These are phyloP conservation scores for Cerrena zonata DNA, from an alignment of 1,284 basidiomycete genomes.

Conservation along the genomic window DNA sequence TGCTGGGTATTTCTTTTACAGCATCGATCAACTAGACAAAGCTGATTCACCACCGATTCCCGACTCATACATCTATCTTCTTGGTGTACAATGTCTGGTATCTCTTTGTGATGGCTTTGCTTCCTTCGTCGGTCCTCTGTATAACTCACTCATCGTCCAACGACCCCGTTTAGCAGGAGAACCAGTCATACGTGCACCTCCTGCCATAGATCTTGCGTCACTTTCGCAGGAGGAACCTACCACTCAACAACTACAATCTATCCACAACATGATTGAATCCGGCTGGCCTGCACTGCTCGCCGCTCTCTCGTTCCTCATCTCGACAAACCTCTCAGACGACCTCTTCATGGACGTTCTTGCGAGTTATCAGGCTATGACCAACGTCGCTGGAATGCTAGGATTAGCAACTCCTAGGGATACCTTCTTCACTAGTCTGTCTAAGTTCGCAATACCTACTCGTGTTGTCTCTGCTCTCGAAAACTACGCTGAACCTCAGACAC, in stretches of 20 bases:
- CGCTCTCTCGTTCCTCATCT: constrained; percentile 81
- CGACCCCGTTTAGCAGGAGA: constrained; percentile 63
- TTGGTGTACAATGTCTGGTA: constrained; percentile 83
- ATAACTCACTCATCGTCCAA: constrained; percentile 62
- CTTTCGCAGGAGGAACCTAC: constrained; percentile 55
- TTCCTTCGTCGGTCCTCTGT: constrained; percentile 63
- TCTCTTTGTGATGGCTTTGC: constrained; percentile 87
- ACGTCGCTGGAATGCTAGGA: constrained; percentile 83
- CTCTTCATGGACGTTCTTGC: constrained; percentile 81
- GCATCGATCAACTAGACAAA: constrained; percentile 95
- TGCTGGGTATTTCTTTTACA: too few species aligned
- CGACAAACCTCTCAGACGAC: constrained; percentile 83
- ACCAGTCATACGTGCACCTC: constrained; percentile 63
- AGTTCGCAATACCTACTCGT: constrained; percentile 81
- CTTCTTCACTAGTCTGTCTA: constrained; percentile 81
- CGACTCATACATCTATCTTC: constrained; percentile 86
- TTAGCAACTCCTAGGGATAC: constrained; percentile 87
- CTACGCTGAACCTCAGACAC: constrained; percentile 56
- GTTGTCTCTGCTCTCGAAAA: constrained; percentile 81
- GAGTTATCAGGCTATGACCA: constrained; percentile 79
- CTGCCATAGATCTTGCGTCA: constrained; percentile 59
- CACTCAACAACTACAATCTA: constrained; percentile 51
- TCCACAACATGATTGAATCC: constrained; percentile 74
- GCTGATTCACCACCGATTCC: constrained; percentile 89
- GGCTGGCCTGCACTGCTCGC: constrained; percentile 90